Conservation (phyloP, 805 yeast species). For the Ogataea paradorogensis region DNA sequence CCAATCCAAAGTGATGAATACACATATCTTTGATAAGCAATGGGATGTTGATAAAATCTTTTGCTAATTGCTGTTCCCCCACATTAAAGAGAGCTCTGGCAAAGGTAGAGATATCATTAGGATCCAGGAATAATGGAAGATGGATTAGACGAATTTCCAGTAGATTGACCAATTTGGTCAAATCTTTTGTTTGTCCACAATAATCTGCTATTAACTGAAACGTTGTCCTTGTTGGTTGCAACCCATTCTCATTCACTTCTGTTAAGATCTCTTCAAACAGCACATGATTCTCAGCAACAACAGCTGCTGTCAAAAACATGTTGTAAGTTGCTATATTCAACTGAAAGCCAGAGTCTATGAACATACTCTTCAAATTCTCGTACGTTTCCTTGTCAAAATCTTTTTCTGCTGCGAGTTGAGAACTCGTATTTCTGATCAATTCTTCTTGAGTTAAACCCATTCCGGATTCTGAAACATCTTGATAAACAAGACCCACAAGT, state of each 20-base stretch:
- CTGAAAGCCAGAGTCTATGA: conserved; percentile 14
- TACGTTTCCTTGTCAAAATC: conserved; percentile 15
- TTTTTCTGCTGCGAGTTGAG: conserved; percentile 8
- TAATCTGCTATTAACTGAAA: conserved; percentile 17
- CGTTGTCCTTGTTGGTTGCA: conserved; percentile 21
- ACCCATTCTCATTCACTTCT: conserved; percentile 14
- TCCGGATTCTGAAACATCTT: conserved; percentile 19
- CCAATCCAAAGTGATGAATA: conserved; percentile 10
- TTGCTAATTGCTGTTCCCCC: conserved; percentile 15
- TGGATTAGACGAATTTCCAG: conserved; percentile 21
- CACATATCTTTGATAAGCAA: conserved; percentile 17
- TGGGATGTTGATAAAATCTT: conserved; percentile 22
- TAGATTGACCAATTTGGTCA: conserved; percentile 18
- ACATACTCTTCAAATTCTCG: conserved; percentile 6
- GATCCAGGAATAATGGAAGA: conserved; percentile 14
- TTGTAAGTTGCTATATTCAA: conserved; percentile 17
- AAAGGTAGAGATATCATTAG: conserved; percentile 14
- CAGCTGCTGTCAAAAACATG: conserved; percentile 15
- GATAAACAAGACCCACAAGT: conserved; percentile 14
- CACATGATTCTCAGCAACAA: conserved; percentile 15
- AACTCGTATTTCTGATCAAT: conserved; percentile 15
- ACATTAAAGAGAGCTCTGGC: conserved; percentile 16
- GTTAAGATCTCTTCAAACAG: conserved; percentile 19
- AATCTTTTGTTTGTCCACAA: conserved; percentile 13
- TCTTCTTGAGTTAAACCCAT: conserved; percentile 23